A percentile compares a stretch with the other conserved stretches of the same genome.
Evolutionary conservation across 1,139 yeast species (phyloP).

Genomic region (Protomyces arabidopsidicola): DNA sequence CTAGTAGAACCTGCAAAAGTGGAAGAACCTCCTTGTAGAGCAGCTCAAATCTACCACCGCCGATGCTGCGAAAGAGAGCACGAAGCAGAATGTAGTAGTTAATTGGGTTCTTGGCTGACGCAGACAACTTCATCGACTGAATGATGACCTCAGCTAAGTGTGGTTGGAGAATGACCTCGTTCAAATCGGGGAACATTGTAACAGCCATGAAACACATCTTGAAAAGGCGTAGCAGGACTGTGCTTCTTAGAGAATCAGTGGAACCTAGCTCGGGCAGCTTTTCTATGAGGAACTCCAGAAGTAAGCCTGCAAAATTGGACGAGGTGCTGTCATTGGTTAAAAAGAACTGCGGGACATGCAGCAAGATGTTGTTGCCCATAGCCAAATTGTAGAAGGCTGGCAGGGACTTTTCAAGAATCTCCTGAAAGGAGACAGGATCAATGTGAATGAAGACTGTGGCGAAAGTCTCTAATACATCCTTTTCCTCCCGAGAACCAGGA

Average conservation of each 20-base stretch:
- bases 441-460: constrained; percentile 91
- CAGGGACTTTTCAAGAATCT: constrained; percentile 76
- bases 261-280: constrained; percentile 77
- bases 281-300: constrained; percentile 68
- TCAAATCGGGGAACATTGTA: constrained; percentile 77
- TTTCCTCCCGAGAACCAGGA: constrained; percentile 78
- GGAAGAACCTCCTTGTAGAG: constrained; percentile 91
- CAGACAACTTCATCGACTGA: constrained; percentile 71
- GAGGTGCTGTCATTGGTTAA: constrained; percentile 90
- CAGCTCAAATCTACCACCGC: constrained; percentile 92
- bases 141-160: constrained; percentile 78
- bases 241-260: constrained; percentile 62
- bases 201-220: constrained; percentile 95
- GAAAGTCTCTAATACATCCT: constrained; percentile 91
- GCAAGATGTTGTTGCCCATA: constrained; percentile 76
- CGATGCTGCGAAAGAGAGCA: constrained; percentile 85
- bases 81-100: constrained; percentile 84
- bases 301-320: constrained; percentile 83
- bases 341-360: constrained; percentile 91
- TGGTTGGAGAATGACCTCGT: constrained; percentile 81
- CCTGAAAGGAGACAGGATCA: constrained; percentile 94
- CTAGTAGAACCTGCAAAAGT: constrained; percentile 75
- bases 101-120: constrained; percentile 87
- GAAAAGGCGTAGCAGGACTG: constrained; percentile 76
- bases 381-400: constrained; percentile 73